Percentiles rank a stretch among this genome's conserved stretches.
Evolutionary conservation across 2,329 filamentous ascomycete species (phyloP).

Genomic region (Blastomyces percursus): DNA sequence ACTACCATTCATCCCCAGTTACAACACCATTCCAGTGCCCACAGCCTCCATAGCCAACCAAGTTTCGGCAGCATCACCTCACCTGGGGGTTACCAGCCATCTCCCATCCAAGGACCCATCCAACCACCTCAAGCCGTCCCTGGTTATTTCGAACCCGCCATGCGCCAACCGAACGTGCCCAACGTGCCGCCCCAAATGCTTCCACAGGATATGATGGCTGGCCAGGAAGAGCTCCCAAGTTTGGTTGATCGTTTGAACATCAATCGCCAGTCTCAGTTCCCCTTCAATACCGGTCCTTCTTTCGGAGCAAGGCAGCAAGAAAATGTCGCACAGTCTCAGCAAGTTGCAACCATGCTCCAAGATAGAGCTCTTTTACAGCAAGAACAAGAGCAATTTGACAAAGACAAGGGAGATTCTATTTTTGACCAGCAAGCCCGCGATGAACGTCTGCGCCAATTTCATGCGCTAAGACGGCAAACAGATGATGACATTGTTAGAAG

Average conservation of each 20-base stretch:
- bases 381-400: conserved; percentile 48
- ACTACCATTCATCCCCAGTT: conserved; percentile 49
- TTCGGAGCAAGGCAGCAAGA: conserved; percentile 34
- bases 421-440: conserved; percentile 43
- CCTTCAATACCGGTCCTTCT: conserved; percentile 38
- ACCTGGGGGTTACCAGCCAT: conserved; percentile 59
- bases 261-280: conserved; percentile 39
- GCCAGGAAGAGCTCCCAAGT: conserved; percentile 60
- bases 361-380: conserved; percentile 50
- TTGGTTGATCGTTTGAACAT: conserved; percentile 57
- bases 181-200: conserved; percentile 29
- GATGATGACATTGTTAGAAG: conserved; percentile 27
- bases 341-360: conserved; percentile 50
- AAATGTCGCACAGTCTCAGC: conserved; percentile 42
- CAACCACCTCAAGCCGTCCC: conserved; percentile 46
- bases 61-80: conserved; percentile 92
- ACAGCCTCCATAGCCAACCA: conserved; percentile 92
- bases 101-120: conserved; percentile 48
- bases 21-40: conserved; percentile 88
- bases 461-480: conserved; percentile 63
- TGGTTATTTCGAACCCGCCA: conserved; percentile 57
- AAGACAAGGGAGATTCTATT: conserved; percentile 31
- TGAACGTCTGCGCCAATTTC: conserved; percentile 73
- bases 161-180: conserved; percentile 35
- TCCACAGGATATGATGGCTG: conserved; percentile 36